A percentile compares a stretch with the other conserved stretches of the same genome.
phyloP scores from a whole-genome alignment of 2,329 filamentous ascomycete genomes.

The Arachnopeziza araneosa region DNA sequence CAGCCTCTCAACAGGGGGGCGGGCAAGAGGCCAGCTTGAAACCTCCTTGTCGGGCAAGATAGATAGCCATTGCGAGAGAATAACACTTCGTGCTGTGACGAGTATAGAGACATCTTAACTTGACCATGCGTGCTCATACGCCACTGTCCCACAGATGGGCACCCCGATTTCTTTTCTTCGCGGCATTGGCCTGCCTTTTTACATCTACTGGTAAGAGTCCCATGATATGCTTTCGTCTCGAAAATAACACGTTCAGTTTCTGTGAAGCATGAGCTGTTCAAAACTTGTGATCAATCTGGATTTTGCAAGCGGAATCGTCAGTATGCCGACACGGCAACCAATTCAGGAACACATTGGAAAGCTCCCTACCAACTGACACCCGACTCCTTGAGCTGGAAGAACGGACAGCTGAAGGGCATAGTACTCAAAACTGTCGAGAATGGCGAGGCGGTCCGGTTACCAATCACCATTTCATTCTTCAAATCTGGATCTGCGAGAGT shows the following conservation, averaged over 20 bases:
- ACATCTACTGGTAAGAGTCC: slow-evolving; percentile 55
- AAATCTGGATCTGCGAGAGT: slow-evolving; percentile 85
- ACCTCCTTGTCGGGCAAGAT: neutral
- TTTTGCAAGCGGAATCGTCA: slow-evolving; percentile 95
- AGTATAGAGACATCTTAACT: neutral
- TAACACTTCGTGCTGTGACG: neutral
- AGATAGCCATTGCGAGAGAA: neutral
- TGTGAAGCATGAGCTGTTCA: slow-evolving; percentile 97
- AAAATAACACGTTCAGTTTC: slow-evolving; percentile 46
- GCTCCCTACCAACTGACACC: slow-evolving; percentile 75
- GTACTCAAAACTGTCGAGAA: slow-evolving; percentile 74
- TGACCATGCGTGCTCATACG: slow-evolving; percentile 21
- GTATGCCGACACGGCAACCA: slow-evolving; percentile 71
- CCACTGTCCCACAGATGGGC: slow-evolving; percentile 58
- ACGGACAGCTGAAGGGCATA: slow-evolving; percentile 72
- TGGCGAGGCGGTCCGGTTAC: slow-evolving; percentile 68
- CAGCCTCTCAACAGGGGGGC: neutral
- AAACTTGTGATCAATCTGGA: slow-evolving; percentile 90
- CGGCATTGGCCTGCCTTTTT: slow-evolving; percentile 54
- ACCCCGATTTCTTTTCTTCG: slow-evolving; percentile 53
- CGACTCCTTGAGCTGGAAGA: slow-evolving; percentile 66
- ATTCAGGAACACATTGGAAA: slow-evolving; percentile 61
- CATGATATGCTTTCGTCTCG: neutral
- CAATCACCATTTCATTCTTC: slow-evolving; percentile 81
- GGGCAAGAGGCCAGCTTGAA: neutral